Evolutionary conservation across 768 basidiomycete species (phyloP), one percentile per base, ranked within the genome.

Genomic region (Agaricus sinodeliciosus): DNA sequence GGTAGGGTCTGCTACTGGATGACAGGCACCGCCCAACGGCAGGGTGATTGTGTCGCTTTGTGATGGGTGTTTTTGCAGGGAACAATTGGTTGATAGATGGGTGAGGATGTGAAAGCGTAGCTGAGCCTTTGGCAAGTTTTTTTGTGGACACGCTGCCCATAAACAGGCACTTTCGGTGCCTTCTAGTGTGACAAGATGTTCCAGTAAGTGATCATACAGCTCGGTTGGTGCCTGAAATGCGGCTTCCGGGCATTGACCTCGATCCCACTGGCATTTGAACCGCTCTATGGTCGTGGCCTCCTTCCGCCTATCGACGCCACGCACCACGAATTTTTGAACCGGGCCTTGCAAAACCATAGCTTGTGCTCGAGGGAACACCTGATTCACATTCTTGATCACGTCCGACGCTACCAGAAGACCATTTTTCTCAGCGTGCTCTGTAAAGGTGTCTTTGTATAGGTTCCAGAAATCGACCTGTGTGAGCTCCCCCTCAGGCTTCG

Each of bases 381-480:
- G 70, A 45, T 81, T 90, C 56, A 94, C 90, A 57, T 89, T 90
- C 68, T 95, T 94, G 66, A 99, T 97, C 45, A 96, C 90, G 41
- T 99, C 95, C 0, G 90, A 86, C 0, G 96, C 94, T 2, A 84
- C 80, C 2, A 94, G 78, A 41, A 91, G 70, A 9, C 80, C 78
- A 53, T 80, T 72, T 51, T 73, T 74, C 1, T 81, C 78, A 54
- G 75, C 65, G 61, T 73, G 76, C 0, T 82, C 80, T 1, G 78
- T 69, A 60, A 97, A 96, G 1, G 81, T 81, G 54, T 89, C 87
- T 57, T 87, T 85, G 70, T 99, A 99, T 11, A 94, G 76, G 52
- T 82, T 91, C 94, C 95, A 99, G 62, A 99, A 91, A 51, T 90
- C 85, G 31, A 95, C 92, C 67, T 98, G 96, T 0, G 91, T 93